Percentiles rank a stretch among this genome's conserved stretches.
These are phyloP conservation scores for Chimonanthus praecox DNA, from an alignment of 164 flowering plant genomes.

Conservation along the genomic window DNA sequence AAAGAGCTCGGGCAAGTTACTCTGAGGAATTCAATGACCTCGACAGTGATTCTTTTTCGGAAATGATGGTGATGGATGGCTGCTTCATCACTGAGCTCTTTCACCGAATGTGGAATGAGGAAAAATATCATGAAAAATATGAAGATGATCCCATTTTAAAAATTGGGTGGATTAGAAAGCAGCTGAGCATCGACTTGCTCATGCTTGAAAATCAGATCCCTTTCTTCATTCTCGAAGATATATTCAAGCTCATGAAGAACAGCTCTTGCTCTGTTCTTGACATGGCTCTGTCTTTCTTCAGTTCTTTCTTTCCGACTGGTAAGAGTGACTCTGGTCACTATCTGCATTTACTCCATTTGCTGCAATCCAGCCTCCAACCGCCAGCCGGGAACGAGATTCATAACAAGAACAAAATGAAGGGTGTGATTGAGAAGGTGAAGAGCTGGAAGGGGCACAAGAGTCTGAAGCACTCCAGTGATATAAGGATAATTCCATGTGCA, in stretches of 20 bases:
- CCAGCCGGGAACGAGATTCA: not conserved
- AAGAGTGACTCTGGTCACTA: too few relatives aligned
- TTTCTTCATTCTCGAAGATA: not conserved
- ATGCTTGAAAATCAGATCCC: not conserved
- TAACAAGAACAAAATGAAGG: too few relatives aligned
- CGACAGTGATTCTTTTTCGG: not conserved
- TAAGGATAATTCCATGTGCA: not conserved
- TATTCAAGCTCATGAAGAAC: not conserved
- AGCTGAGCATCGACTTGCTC: not conserved
- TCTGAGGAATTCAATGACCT: not conserved
- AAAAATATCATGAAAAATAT: not conserved
- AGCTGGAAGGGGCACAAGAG: not conserved
- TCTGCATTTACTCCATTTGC: not conserved
- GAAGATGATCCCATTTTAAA: not conserved
- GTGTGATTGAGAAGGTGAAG: too few relatives aligned
- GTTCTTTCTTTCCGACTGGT: too few relatives aligned
- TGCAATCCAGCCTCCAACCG: not conserved
- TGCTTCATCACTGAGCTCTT: constrained; percentile 10
- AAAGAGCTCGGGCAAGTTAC: not conserved
- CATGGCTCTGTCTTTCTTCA: not conserved
- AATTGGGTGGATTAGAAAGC: too few relatives aligned
- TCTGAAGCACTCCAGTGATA: not conserved
- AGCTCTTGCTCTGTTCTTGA: not conserved
- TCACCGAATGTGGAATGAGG: not conserved
- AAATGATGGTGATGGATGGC: constrained; percentile 8